Base-by-base conservation (phyloP, 805 yeast species). In the Suhomyces prunicola region DNA sequence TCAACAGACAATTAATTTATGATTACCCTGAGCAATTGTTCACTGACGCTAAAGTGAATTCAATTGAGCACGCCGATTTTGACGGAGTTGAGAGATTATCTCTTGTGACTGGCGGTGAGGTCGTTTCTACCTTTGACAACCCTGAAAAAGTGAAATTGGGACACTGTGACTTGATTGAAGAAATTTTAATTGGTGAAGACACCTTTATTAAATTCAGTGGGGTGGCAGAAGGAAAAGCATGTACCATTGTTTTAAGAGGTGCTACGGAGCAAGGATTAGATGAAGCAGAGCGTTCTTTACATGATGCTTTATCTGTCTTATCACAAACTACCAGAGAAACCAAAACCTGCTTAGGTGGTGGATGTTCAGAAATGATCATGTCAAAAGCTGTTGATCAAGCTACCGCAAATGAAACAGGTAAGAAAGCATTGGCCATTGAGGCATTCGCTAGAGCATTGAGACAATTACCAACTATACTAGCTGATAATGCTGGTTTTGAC, bases 11-110 rank as follows among this genome's bases (percentile, higher is more conserved):
- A 74, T 82, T 94, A 66, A 94, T 94, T 66, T 94, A 94, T 73
- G 97, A 94, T 76, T 94, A 93, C 82, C 99, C 99, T 24, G 99
- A 94, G 74, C 97, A 90, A 72, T 79, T 94, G 60, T 89, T 94
- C 65, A 81, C 96, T 5, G 99, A 93, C 61, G 73, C 90, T 44
- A 84, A 85, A 51, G 88, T 94, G 63, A 92, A 90, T 71, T 85
- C 97, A 22, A 90, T 94, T 58, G 99, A 94, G 72, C 99, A 94
- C 68, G 98, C 99, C 13, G 99, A 94, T 71, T 94, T 94, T 63
- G 98, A 90, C 65, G 99, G 98, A 65, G 90, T 94, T 51, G 99
- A 94, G 77, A 85, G 98, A 68, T 81, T 94, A 60, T 97, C 99
- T 2, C 78, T 93, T 41, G 99, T 91, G 31, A 92, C 98, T 10